Base-by-base conservation (phyloP, 352 stramenopile genomes). In the Pythium rishiriense region DNA sequence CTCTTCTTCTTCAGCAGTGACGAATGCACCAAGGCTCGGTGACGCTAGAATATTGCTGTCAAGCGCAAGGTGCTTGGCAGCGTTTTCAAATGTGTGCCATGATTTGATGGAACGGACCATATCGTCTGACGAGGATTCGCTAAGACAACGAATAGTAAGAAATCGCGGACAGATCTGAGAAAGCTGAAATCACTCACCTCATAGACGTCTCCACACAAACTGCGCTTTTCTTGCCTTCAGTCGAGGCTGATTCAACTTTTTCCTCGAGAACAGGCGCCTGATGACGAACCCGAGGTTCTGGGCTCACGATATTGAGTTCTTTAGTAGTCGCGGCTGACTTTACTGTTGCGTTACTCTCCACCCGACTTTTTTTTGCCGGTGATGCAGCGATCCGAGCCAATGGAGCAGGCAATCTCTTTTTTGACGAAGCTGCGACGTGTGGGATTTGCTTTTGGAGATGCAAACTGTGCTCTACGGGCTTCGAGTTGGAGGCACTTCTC, bases 271-370 rank as follows among this genome's bases (percentile, higher is more conserved):
- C 12, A 10, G 17, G 17, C 45, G 33, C 24, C 17, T 17, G 37
- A 17, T 31, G 45, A 10, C 29, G 46, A 17, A 10, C 47, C 1
- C 15, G 49, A 26, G 48, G 58, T 28, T 65, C 58, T 9, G 58
- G 58, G 29, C 58, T 65, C 14, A 65, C 58, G 11, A 65, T 22
- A 39, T 65, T 65, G n/a, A 65, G 28, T 46, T 52, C 48, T 35
- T 53, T 37, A 21, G 22, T 8, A 22, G 11, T 48, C 33, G 35
- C 26, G 14, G 37, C 8, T 26, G 25, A 37, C 2, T 15, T 2
- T 21, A 17, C 8, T 35, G 52, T 29, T 25, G 14, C 11, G 9
- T 37, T 47, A 12, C 17, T 47, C 33, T 48, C 33, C 21, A 58
- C 4, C 43, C 51, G 31, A 12, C 7, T 10, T 37, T 58, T 58